A percentile compares a stretch with the other conserved stretches of the same genome.
These are phyloP conservation scores for Digitaria exilis DNA, from an alignment of 202 grass and related monocot genomes.

Conservation along the genomic window DNA sequence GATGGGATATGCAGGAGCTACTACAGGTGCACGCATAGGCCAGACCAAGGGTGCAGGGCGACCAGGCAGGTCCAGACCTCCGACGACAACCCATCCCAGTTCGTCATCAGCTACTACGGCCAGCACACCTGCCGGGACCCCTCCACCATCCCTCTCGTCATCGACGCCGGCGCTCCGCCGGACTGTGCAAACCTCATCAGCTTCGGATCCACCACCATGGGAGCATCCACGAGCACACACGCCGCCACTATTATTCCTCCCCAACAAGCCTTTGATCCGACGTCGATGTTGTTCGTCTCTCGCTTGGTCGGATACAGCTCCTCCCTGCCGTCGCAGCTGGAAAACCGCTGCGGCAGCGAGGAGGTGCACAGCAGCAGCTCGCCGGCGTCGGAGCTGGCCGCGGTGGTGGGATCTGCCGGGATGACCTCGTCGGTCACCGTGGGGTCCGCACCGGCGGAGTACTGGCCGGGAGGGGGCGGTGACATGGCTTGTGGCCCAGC, in stretches of 20 bases:
- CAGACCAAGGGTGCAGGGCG: constrained; percentile 72
- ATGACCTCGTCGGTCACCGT: constrained; percentile 8
- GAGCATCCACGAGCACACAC: not conserved
- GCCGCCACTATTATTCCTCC: not conserved
- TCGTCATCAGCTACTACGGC: constrained; percentile 60
- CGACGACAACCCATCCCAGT: constrained; percentile 52
- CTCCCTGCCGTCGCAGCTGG: not conserved
- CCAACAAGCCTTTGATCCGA: not conserved
- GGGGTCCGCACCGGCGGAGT: constrained; percentile 44
- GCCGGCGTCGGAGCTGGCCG: constrained; percentile 21
- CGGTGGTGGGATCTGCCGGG: not conserved
- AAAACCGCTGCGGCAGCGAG: constrained; percentile 28
- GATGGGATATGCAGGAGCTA: constrained; percentile 58
- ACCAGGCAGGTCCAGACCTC: constrained; percentile 67
- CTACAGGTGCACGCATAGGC: constrained; percentile 67
- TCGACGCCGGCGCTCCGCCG: not conserved
- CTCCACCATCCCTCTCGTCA: constrained; percentile 50
- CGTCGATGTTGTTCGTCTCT: not conserved
- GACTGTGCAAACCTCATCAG: constrained; percentile 49
- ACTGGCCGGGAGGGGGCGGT: not conserved
- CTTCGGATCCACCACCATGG: constrained; percentile 40
- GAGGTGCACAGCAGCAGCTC: constrained; percentile 36
- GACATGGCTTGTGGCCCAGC: not conserved
- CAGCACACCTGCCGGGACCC: constrained; percentile 78
- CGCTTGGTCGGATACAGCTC: constrained; percentile 25